These are phyloP conservation scores for Pezicula radicicola DNA, from an alignment of 2,329 filamentous ascomycete species.

Conservation along the genomic window DNA sequence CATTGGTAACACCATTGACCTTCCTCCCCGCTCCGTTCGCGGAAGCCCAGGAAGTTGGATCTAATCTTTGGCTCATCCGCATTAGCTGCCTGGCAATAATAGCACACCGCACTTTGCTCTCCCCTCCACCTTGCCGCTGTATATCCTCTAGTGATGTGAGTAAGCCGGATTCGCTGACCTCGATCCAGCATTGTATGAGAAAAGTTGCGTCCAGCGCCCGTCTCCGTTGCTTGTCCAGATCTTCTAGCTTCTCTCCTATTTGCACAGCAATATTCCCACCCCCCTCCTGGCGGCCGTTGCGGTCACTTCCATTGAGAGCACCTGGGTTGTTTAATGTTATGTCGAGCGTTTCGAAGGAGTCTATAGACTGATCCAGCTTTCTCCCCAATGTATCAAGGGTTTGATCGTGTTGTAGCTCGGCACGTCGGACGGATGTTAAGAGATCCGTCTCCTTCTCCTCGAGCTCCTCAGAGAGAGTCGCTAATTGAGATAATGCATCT, in stretches of 20 bases:
- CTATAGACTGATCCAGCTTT: slow-evolving; percentile 89
- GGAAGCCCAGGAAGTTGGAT: slow-evolving; percentile 70
- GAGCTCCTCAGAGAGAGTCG: slow-evolving; percentile 74
- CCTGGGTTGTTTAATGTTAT: slow-evolving; percentile 68
- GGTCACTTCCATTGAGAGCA: slow-evolving; percentile 42
- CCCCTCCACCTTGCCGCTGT: slow-evolving; percentile 76
- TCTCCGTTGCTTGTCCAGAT: slow-evolving; percentile 87
- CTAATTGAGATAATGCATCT: slow-evolving; percentile 67
- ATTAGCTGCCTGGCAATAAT: slow-evolving; percentile 91
- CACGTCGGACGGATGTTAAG: slow-evolving; percentile 82
- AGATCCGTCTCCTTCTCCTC: slow-evolving; percentile 90
- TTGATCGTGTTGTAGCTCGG: slow-evolving; percentile 87
- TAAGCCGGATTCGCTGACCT: slow-evolving; percentile 87
- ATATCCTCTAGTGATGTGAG: slow-evolving; percentile 82
- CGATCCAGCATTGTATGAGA: slow-evolving; percentile 93
- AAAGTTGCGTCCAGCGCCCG: slow-evolving; percentile 92
- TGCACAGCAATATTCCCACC: slow-evolving; percentile 90
- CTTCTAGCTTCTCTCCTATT: slow-evolving; percentile 90
- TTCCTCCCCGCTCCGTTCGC: slow-evolving; percentile 51
- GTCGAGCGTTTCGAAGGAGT: slow-evolving; percentile 87
- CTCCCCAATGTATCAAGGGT: slow-evolving; percentile 83
- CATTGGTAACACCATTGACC: slow-evolving; percentile 43
- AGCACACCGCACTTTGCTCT: slow-evolving; percentile 91
- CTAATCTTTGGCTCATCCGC: slow-evolving; percentile 88
- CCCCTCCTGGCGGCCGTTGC: slow-evolving; percentile 45